These are phyloP conservation scores for Combretum micranthum DNA, from an alignment of 345 rosid species.

Conservation along the genomic window DNA sequence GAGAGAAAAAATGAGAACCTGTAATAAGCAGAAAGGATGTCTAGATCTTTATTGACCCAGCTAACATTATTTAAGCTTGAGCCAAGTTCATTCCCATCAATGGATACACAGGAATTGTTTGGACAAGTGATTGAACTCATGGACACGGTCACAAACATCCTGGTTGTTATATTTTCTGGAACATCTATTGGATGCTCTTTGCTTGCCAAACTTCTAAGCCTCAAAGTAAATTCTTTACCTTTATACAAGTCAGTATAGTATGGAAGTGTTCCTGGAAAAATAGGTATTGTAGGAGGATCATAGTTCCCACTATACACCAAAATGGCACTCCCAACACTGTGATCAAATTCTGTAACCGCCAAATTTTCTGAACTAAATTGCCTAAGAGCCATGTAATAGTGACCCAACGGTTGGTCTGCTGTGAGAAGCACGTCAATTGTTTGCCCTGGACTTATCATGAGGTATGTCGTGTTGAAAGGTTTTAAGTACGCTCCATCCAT, in stretches of 20 bases:
- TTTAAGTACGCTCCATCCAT: slow-evolving; percentile 26
- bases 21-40: slow-evolving; percentile 7
- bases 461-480: slow-evolving; percentile 9
- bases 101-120: background rate
- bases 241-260: slow-evolving; percentile 4
- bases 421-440: slow-evolving; percentile 28
- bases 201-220: slow-evolving; percentile 17
- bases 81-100: background rate
- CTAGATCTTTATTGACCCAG: background rate
- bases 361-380: slow-evolving; percentile 6
- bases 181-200: slow-evolving; percentile 19
- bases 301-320: slow-evolving; percentile 21
- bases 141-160: slow-evolving; percentile 14
- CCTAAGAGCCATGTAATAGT: slow-evolving; percentile 25
- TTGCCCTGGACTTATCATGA: too few species aligned
- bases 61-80: too few species aligned
- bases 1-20: background rate
- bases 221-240: background rate
- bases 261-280: slow-evolving; percentile 10
- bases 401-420: slow-evolving; percentile 14
- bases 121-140: slow-evolving; percentile 17
- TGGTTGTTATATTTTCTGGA: slow-evolving; percentile 18
- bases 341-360: background rate
- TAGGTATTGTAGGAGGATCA: slow-evolving; percentile 2
- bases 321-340: slow-evolving; percentile 32